Evolutionary conservation across 2,329 filamentous ascomycete species (phyloP).

Genomic region (Bipolaris oryzae): DNA sequence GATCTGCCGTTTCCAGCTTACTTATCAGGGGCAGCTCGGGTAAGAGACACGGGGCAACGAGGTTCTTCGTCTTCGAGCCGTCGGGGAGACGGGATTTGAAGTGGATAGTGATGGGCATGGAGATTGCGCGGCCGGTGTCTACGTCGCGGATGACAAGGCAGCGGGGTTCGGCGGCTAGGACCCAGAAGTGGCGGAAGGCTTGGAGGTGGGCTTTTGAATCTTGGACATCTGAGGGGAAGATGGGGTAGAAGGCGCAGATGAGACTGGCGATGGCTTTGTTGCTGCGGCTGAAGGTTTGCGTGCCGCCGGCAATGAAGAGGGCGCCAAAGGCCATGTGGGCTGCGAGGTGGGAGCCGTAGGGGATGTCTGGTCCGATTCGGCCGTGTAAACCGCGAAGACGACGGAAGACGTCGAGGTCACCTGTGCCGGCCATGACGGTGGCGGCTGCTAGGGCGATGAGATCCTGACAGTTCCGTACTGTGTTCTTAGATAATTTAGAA

Average conservation of each 20-base stretch:
- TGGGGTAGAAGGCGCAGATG: constrained; percentile 89
- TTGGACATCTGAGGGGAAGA: constrained; percentile 86
- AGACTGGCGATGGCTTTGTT: constrained; percentile 85
- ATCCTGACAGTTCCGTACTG: constrained; percentile 89
- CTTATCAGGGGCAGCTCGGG: constrained; percentile 69
- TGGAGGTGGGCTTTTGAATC: constrained; percentile 96
- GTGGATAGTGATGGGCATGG: constrained; percentile 71
- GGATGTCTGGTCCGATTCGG: constrained; percentile 78
- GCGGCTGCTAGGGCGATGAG: constrained; percentile 80
- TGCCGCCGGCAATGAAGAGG: constrained; percentile 90
- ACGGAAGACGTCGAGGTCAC: constrained; percentile 83
- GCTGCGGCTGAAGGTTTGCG: constrained; percentile 86
- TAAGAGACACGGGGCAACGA: constrained; percentile 63
- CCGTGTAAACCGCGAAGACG: constrained; percentile 87
- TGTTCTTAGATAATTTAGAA: constrained; percentile 78
- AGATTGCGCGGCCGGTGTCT: constrained; percentile 79
- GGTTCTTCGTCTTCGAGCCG: constrained; percentile 25
- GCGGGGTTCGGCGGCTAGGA: constrained; percentile 85
- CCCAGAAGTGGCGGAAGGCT: constrained; percentile 97
- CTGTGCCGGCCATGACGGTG: constrained; percentile 94
- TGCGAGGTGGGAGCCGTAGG: constrained; percentile 93
- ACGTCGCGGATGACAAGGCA: constrained; percentile 89
- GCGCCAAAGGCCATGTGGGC: constrained; percentile 89
- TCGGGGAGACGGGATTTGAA: constrained; percentile 54
- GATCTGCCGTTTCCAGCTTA: constrained; percentile 65